Percentiles rank a stretch among this genome's conserved stretches.
These are phyloP conservation scores for Clonostachys chloroleuca DNA, from an alignment of 2,329 filamentous ascomycete species.

Conservation along the genomic window DNA sequence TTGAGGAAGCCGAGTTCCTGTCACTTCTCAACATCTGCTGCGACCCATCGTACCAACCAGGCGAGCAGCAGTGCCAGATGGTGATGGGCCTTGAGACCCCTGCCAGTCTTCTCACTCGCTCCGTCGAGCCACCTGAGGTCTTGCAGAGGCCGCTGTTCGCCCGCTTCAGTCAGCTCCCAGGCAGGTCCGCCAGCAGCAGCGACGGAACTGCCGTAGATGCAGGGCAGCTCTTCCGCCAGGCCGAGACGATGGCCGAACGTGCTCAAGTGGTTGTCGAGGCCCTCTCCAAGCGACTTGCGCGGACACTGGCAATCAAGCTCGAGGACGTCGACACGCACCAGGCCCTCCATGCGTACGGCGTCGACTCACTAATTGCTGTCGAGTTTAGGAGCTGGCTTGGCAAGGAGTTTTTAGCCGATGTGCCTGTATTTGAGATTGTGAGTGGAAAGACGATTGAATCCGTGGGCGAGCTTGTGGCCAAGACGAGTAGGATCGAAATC, in stretches of 20 bases:
- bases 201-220: neutral
- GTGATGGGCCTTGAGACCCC: neutral
- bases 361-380: constrained; percentile 49
- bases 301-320: neutral
- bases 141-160: neutral
- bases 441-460: neutral
- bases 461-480: too few relatives aligned
- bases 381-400: constrained; percentile 44
- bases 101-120: neutral
- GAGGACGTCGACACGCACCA: neutral
- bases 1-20: constrained; percentile 4
- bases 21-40: constrained; percentile 1
- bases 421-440: constrained; percentile 43
- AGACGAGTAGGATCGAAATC: too few relatives aligned
- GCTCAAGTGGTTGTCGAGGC: neutral
- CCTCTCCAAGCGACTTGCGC: neutral
- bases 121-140: neutral
- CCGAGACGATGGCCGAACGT: neutral
- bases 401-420: constrained; percentile 32
- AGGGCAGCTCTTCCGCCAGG: neutral
- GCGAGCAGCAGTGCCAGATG: neutral
- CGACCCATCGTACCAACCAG: neutral
- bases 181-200: neutral
- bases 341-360: constrained; percentile 18
- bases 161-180: neutral